Base-by-base conservation (phyloP, 305 asterid genomes). In the Salvia sclarea region DNA sequence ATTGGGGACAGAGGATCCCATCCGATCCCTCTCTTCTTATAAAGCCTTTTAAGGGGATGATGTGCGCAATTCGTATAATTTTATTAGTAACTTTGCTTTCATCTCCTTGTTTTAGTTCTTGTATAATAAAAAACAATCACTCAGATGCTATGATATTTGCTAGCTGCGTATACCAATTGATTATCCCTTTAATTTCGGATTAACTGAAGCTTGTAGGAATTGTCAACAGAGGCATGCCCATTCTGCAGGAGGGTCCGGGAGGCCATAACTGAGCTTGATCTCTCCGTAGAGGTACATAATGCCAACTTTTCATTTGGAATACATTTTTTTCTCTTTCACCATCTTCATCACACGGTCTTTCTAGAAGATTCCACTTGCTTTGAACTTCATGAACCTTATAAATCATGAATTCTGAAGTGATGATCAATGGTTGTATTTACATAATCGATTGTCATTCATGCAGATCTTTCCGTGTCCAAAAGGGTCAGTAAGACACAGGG, bases 161-260 rank as follows among this genome's bases (percentile, higher is more conserved):
- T 11, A 49, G 58, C 28, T 41, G 47, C 52, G 18, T 59, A 17
- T 30, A 9, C 33, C 59, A 52, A 8, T 20, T 38, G 4, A 35
- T 70, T 59, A 25, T 60, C 50, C 52, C 53, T 44, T 72, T 61
- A 61, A 43, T 61, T 66, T 41, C 25, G 57, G 70, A 79, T 68
- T 79, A 69, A 75, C 72, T 78, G 55, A 80, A 81, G 72, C 40
- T 76, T 69, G 62, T 75, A 69, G 78, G 77, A 71, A 53, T 74
- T 84, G 76, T 79, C 80, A 64, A 79, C 95, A 87, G 96, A 90
- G 87, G 95, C 96, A 57, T 90, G 96, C 82, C 96, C 96, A 7
- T 90, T 87, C 76, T 87, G 96, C 76, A 84, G 95, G 75, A 85
- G 96, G 84, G 96, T 89, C 47, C 86, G 96, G 13, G 96, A 90